Evolutionary conservation across 176 grass and related monocot genomes (phyloP).

Genomic region (Triticum turgidum): DNA sequence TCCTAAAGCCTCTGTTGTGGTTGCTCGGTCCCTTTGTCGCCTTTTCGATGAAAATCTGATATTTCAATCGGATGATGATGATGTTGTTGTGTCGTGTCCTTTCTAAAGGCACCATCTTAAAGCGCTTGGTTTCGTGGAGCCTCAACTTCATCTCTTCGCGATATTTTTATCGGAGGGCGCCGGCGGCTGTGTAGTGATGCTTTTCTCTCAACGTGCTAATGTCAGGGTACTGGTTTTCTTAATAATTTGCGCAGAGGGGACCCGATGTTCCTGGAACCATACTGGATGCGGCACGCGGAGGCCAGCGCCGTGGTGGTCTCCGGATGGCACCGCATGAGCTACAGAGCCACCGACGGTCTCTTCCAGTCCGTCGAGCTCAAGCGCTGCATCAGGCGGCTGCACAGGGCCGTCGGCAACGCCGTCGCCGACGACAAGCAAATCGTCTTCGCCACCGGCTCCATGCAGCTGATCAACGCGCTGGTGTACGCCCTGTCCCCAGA

Average conservation of each 20-base stretch:
- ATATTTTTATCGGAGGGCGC: too few relatives aligned
- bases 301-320: slow-evolving; percentile 59
- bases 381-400: slow-evolving; percentile 49
- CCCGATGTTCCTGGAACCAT: slow-evolving; percentile 83
- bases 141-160: too few relatives aligned
- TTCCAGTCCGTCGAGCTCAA: slow-evolving; percentile 70
- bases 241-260: slow-evolving; percentile 38
- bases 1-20: too few relatives aligned
- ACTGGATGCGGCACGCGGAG: slow-evolving; percentile 66
- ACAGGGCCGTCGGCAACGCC: slow-evolving; percentile 57
- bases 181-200: too few relatives aligned
- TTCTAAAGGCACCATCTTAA: too few relatives aligned
- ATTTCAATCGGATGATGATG: too few relatives aligned
- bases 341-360: not conserved
- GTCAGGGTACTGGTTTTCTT: too few relatives aligned
- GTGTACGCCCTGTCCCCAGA: slow-evolving; percentile 62
- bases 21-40: too few relatives aligned
- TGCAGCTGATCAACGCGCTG: slow-evolving; percentile 66
- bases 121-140: too few relatives aligned
- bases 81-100: too few relatives aligned
- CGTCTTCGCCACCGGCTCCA: slow-evolving; percentile 43
- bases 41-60: too few relatives aligned
- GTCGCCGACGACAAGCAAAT: slow-evolving; percentile 54
- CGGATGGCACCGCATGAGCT: slow-evolving; percentile 82
- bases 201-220: not conserved